A percentile compares a stretch with the other conserved stretches of the same genome.
Evolutionary conservation across 2,329 filamentous ascomycete species (phyloP).

Genomic region (Neofusicoccum laricinum): DNA sequence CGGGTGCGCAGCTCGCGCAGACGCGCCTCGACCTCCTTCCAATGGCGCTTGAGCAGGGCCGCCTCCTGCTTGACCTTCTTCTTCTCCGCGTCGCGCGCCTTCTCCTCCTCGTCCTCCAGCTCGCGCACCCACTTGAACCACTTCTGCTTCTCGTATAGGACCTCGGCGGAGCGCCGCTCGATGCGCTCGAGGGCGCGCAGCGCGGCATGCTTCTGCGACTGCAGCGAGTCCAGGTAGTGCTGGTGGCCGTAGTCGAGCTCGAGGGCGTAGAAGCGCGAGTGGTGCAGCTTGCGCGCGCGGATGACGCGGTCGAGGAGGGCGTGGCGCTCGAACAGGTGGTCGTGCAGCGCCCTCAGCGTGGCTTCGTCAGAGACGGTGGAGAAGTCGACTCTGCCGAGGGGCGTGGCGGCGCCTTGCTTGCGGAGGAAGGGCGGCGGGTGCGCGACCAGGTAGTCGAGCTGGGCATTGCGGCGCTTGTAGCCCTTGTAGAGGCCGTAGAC

Average conservation of each 20-base stretch:
- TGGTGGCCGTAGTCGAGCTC: constrained; percentile 45
- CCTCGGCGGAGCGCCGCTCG: constrained; percentile 41
- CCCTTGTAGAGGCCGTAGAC: constrained; percentile 42
- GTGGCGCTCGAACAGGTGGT: constrained; percentile 40
- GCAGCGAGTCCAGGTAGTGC: constrained; percentile 38
- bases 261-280: constrained; percentile 42
- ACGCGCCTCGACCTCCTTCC: constrained; percentile 43
- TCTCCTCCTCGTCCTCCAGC: constrained; percentile 46
- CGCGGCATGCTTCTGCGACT: constrained; percentile 37
- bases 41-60: constrained; percentile 47
- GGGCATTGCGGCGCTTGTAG: constrained; percentile 48
- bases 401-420: constrained; percentile 24
- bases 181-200: constrained; percentile 43
- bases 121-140: constrained; percentile 50
- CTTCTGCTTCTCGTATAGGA: constrained; percentile 46
- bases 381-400: constrained; percentile 43
- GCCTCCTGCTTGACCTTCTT: constrained; percentile 51
- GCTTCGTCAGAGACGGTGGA: constrained; percentile 36
- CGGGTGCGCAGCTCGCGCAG: constrained; percentile 38
- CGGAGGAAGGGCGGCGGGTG: constrained; percentile 38
- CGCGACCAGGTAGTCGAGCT: constrained; percentile 39
- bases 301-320: constrained; percentile 42
- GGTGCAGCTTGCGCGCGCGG: constrained; percentile 41
- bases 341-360: constrained; percentile 38
- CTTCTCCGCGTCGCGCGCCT: constrained; percentile 46